Base-by-base conservation (phyloP, 495 filamentous ascomycete genomes). In the Penicillium pulvis region DNA sequence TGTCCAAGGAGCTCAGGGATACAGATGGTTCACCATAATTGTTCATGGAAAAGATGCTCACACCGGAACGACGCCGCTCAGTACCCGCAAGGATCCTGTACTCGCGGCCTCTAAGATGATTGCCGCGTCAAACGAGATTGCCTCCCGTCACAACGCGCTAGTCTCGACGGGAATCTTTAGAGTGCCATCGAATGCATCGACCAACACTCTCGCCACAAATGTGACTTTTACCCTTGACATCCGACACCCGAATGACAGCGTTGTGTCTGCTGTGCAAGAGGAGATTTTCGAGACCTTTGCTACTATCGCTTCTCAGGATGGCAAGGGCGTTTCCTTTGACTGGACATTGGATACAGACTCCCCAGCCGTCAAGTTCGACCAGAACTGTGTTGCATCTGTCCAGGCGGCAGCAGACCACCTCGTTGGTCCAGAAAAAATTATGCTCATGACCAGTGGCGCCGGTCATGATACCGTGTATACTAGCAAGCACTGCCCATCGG, bases 161-260 rank as follows among this genome's bases (percentile, higher is more conserved):
- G 89, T 85, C 11, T 87, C 83, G 0, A 90, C 87, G 3, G 89
- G 87, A 0, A 86, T 91, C 33, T 61, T 92, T 36, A 84, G 75
- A 6, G 77, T 76, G 17, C 87, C 86, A 1, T 63, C 69, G 0
- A 75, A 70, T 50, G 85, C 86, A 2, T 83, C 77, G 42, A 89
- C 85, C 4, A 91, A 91, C 65, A 92, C 89, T 0, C 83, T 91
- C 14, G 85, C 88, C 0, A 85, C 86, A 0, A 69, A 73, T 19
- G 88, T 89, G 26, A 74, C 76, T 14, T 90, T 92, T 61, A 85
- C 81, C 3, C 74, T 92, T 14, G 89, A 93, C 58, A 82, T 92
- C 45, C 82, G 90, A 19, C 79, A 85, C 4, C 81, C 81, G 3
- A 60, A 79, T 6, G 85, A 91, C 61, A 66, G 62, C 12, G 83